phyloP scores from a whole-genome alignment of 345 rosid species.

The Hypericum perforatum region DNA sequence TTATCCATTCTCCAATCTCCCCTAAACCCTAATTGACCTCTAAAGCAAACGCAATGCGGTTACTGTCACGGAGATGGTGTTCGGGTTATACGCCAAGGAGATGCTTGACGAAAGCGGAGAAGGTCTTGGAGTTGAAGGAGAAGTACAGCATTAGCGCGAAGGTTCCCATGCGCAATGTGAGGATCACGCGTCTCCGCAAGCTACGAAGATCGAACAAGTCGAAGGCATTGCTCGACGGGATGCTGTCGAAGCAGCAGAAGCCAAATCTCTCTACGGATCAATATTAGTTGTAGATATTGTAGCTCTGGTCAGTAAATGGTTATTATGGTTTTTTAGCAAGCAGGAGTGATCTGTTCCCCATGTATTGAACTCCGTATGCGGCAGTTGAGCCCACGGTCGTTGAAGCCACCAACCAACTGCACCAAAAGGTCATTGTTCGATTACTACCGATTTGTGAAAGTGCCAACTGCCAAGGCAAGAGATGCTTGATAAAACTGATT shows the following conservation, averaged over 20 bases:
- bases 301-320: slow-evolving; percentile 2
- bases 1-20: too few relatives aligned
- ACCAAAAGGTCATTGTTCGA: neutral
- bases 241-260: slow-evolving; percentile 29
- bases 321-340: slow-evolving; percentile 31
- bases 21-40: too few relatives aligned
- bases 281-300: too few relatives aligned
- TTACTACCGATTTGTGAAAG: neutral
- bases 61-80: slow-evolving; percentile 44
- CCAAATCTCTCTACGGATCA: too few relatives aligned
- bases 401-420: slow-evolving; percentile 79
- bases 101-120: slow-evolving; percentile 62
- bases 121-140: slow-evolving; percentile 39
- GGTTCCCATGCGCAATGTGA: slow-evolving; percentile 35
- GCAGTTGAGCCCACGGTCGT: slow-evolving; percentile 72
- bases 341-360: slow-evolving; percentile 34
- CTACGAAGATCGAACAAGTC: slow-evolving; percentile 47
- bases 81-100: slow-evolving; percentile 34
- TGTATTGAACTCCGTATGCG: slow-evolving; percentile 67
- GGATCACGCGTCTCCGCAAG: slow-evolving; percentile 67
- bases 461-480: neutral
- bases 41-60: slow-evolving; percentile 28
- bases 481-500: too few relatives aligned
- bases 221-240: slow-evolving; percentile 44
- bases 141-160: slow-evolving; percentile 30